Percentiles rank a stretch among this genome's conserved stretches.
Evolutionary conservation across 208 protist species (phyloP).

Genomic region (Naegleria lovaniensis): DNA sequence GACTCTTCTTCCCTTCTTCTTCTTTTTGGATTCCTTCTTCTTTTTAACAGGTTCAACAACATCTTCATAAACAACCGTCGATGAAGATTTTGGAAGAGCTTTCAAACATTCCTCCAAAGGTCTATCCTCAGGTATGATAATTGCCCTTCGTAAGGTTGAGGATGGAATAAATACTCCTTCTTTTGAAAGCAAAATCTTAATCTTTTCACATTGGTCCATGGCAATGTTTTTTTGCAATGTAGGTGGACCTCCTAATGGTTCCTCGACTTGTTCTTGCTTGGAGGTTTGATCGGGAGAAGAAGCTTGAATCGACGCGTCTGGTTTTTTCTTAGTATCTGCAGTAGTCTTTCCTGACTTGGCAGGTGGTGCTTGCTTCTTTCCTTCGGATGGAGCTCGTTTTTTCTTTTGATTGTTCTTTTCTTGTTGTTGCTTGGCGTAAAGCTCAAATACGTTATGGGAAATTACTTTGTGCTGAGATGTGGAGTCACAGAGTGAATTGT

Average conservation of each 20-base stretch:
- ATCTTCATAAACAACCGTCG: neutral
- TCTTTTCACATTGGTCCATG: neutral
- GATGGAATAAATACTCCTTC: neutral
- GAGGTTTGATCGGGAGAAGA: too few species aligned
- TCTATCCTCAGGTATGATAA: neutral
- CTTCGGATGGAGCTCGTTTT: neutral
- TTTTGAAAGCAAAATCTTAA: neutral
- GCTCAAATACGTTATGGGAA: conserved; percentile 4
- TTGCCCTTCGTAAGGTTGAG: neutral
- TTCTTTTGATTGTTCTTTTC: neutral
- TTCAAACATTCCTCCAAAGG: neutral
- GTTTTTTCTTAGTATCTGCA: neutral
- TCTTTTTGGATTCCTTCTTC: too few species aligned
- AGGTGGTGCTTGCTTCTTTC: too few species aligned
- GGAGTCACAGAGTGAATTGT: too few species aligned
- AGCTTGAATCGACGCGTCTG: neutral
- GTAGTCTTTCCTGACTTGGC: neutral
- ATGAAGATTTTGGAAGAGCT: neutral
- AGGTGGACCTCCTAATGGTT: neutral
- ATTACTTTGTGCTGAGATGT: neutral
- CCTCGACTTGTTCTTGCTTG: too few species aligned
- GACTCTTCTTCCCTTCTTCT: too few species aligned
- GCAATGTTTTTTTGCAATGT: neutral
- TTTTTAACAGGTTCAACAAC: neutral
- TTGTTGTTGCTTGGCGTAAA: neutral